Conservation (phyloP, 768 basidiomycete species). For the Boletus eberwhitei region DNA sequence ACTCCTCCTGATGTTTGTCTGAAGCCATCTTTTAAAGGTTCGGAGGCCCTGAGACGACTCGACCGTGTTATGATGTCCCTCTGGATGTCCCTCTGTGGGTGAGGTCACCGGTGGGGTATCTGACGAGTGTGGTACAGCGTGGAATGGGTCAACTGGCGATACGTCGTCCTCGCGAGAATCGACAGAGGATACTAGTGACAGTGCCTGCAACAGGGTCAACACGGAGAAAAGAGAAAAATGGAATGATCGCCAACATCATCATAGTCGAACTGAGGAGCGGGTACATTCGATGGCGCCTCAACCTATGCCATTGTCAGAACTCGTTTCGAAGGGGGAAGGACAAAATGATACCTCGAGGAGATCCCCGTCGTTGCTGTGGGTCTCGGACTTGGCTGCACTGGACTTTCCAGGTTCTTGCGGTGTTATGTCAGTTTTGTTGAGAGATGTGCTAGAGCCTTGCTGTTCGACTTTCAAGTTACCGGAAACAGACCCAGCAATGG, state of each 20-base stretch:
- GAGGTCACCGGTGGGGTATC: too few species aligned
- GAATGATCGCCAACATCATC: not conserved
- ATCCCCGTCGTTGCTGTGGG: not conserved
- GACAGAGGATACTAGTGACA: not conserved
- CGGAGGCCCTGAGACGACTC: not conserved
- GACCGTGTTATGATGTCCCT: too few species aligned
- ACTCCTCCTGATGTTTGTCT: not conserved
- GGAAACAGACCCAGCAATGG: conserved; percentile 26
- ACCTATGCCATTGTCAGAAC: not conserved
- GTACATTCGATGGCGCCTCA: not conserved
- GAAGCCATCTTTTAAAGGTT: not conserved
- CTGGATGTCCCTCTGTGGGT: too few species aligned
- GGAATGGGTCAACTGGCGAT: too few species aligned
- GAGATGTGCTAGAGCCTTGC: conserved; percentile 27
- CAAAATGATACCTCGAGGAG: too few species aligned
- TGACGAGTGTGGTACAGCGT: too few species aligned
- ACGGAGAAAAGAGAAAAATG: not conserved
- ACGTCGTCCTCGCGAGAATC: not conserved
- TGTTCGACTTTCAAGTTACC: conserved; percentile 30
- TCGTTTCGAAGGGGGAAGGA: not conserved
- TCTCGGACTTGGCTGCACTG: not conserved
- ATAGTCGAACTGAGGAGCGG: not conserved
- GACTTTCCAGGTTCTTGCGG: conserved; percentile 1
- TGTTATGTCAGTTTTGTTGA: conserved; percentile 34
- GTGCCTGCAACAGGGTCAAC: not conserved